Evolutionary conservation across 139 green algal genomes (phyloP).

Genomic region (Marvania coccoides): DNA sequence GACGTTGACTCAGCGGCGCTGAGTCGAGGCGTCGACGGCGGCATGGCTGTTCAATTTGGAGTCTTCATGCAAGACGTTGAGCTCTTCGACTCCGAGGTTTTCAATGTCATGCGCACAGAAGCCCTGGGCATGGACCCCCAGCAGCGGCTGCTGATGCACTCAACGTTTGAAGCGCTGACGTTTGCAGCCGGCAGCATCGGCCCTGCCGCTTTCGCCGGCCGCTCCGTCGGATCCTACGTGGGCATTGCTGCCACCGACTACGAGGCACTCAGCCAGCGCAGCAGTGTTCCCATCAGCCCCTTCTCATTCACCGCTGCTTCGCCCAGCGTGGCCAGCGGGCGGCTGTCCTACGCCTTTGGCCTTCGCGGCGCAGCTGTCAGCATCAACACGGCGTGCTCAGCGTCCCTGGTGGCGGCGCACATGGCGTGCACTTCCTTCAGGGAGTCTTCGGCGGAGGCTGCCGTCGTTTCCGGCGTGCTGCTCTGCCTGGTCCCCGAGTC

Average conservation of each 20-base stretch:
- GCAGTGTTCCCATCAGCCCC: constrained; percentile 26
- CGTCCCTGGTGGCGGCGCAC: constrained; percentile 52
- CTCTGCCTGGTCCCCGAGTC: constrained; percentile 31
- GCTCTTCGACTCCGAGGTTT: constrained; percentile 43
- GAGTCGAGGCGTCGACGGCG: not conserved
- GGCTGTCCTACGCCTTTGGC: constrained; percentile 54
- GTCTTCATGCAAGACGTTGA: constrained; percentile 39
- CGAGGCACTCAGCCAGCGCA: constrained; percentile 32
- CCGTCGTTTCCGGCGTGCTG: constrained; percentile 52
- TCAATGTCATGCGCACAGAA: constrained; percentile 35
- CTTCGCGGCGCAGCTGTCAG: constrained; percentile 51
- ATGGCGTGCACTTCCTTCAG: constrained; percentile 32
- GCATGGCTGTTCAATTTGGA: constrained; percentile 36
- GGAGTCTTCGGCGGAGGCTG: constrained; percentile 8
- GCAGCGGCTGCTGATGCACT: constrained; percentile 66
- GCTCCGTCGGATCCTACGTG: constrained; percentile 49
- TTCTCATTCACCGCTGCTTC: constrained; percentile 44
- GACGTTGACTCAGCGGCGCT: constrained; percentile 20
- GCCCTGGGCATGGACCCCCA: constrained; percentile 59
- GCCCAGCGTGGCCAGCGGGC: constrained; percentile 57
- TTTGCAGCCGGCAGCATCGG: not conserved
- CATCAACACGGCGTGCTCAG: constrained; percentile 70
- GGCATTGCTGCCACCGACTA: constrained; percentile 66
- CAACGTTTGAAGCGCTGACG: constrained; percentile 31
- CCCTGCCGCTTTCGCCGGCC: not conserved